phyloP scores from a whole-genome alignment of 1,284 basidiomycete species.

The Hortiboletus rubellus region DNA sequence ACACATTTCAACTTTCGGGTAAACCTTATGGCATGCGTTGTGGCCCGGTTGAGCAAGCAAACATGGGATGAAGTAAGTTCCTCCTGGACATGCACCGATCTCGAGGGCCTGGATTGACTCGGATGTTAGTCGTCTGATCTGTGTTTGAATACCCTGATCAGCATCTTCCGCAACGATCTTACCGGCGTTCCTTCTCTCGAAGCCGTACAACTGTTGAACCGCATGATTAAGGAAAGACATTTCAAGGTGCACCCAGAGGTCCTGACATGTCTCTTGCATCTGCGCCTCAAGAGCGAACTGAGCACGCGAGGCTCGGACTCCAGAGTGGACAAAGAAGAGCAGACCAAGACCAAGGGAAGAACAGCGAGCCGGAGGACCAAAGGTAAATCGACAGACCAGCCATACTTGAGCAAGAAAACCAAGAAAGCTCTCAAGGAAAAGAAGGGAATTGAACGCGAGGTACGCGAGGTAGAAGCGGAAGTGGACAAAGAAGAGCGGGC shows the following conservation, averaged over 20 bases:
- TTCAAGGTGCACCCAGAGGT: slow-evolving; percentile 91
- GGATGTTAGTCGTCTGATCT: slow-evolving; percentile 68
- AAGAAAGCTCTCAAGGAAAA: slow-evolving; percentile 75
- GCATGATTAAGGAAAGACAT: slow-evolving; percentile 94
- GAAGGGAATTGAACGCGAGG: slow-evolving; percentile 85
- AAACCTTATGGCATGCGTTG: slow-evolving; percentile 89
- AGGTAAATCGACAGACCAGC: slow-evolving; percentile 61
- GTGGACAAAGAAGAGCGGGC: slow-evolving; percentile 92
- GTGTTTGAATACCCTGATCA: slow-evolving; percentile 79
- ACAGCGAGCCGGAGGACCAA: slow-evolving; percentile 49
- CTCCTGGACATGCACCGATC: slow-evolving; percentile 9
- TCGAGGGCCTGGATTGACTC: slow-evolving; percentile 16
- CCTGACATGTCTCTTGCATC: slow-evolving; percentile 80
- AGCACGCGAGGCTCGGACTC: slow-evolving; percentile 72
- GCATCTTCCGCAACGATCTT: slow-evolving; percentile 79
- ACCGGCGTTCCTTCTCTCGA: slow-evolving; percentile 85
- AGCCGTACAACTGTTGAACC: slow-evolving; percentile 86
- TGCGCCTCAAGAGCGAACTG: slow-evolving; percentile 89
- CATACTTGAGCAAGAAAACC: slow-evolving; percentile 79
- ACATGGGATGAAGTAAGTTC: slow-evolving; percentile 81
- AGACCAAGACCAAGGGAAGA: slow-evolving; percentile 47
- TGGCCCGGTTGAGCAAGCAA: slow-evolving; percentile 81
- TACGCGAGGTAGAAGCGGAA: slow-evolving; percentile 92
- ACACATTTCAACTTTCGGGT: slow-evolving; percentile 98
- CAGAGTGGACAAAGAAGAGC: slow-evolving; percentile 57